Evolutionary conservation across 78 protist genomes (phyloP).

Genomic region (Dictyostelium firmibasis): DNA sequence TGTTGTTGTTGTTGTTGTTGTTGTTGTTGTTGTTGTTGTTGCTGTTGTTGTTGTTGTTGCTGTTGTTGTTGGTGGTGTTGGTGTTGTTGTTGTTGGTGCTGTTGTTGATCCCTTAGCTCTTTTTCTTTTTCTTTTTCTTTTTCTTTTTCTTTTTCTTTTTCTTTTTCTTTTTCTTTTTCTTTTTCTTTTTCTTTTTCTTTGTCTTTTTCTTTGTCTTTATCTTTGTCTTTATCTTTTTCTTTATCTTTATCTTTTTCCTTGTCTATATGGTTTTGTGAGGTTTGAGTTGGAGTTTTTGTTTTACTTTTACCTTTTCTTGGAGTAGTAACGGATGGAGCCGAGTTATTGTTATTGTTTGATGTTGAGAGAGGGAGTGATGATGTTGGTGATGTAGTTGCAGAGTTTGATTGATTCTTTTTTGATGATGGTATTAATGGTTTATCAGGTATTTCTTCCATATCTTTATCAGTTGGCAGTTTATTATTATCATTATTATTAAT

Average conservation of each 20-base stretch:
- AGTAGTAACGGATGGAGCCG: not conserved
- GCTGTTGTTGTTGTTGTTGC: too few relatives aligned
- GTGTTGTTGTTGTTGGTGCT: too few relatives aligned
- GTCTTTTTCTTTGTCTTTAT: not conserved
- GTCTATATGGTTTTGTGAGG: not conserved
- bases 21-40: too few relatives aligned
- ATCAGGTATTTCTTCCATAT: not conserved
- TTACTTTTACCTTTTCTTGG: constrained; percentile 12
- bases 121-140: constrained; percentile 1
- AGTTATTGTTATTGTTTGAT: not conserved
- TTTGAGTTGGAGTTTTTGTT: not conserved
- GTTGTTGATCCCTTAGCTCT: not conserved
- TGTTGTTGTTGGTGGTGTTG: too few relatives aligned
- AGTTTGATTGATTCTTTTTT: not conserved
- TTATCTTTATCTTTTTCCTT: not conserved
- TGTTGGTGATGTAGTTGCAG: not conserved
- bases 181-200: not conserved
- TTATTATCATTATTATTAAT: not conserved
- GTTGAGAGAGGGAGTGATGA: not conserved
- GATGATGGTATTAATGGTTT: not conserved
- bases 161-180: not conserved
- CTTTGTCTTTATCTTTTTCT: not conserved
- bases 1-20: too few relatives aligned
- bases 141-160: not conserved
- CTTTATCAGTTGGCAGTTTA: constrained; percentile 1